Evolutionary conservation across 2,329 filamentous ascomycete genomes (phyloP).

Genomic region (Colletotrichum karsti): DNA sequence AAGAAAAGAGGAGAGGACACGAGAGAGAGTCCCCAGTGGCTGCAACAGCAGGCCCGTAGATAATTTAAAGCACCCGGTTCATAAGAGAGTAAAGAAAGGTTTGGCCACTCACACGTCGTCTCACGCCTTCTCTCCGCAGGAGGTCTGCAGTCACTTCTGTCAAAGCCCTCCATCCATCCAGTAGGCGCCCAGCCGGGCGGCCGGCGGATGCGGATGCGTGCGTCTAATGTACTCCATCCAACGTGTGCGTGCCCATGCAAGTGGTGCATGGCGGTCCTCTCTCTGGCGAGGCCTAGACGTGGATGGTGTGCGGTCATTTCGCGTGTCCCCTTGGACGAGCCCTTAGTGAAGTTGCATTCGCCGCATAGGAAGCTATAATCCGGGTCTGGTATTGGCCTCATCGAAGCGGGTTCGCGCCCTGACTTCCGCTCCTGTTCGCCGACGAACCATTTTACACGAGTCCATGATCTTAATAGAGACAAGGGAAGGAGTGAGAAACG

Average conservation of each 20-base stretch:
- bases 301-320: constrained; percentile 23
- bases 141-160: constrained; percentile 13
- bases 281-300: not conserved
- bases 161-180: not conserved
- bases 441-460: constrained; percentile 10
- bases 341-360: constrained; percentile 14
- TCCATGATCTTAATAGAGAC: constrained; percentile 17
- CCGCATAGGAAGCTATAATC: constrained; percentile 26
- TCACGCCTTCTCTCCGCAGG: not conserved
- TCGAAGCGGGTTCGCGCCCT: not conserved
- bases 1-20: not conserved
- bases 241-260: constrained; percentile 16
- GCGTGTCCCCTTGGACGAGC: constrained; percentile 14
- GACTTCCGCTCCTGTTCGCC: constrained; percentile 8
- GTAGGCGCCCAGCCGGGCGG: constrained; percentile 17
- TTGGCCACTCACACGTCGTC: constrained; percentile 9
- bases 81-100: constrained; percentile 3
- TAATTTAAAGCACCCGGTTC: constrained; percentile 19
- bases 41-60: constrained; percentile 21
- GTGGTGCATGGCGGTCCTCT: constrained; percentile 13
- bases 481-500: constrained; percentile 12
- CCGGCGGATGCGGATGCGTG: constrained; percentile 24
- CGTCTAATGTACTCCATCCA: constrained; percentile 6
- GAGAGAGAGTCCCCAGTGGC: not conserved
- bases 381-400: constrained; percentile 7